Evolutionary conservation across 257 asterid genomes (phyloP).

Genomic region (Solanum peruvianum): DNA sequence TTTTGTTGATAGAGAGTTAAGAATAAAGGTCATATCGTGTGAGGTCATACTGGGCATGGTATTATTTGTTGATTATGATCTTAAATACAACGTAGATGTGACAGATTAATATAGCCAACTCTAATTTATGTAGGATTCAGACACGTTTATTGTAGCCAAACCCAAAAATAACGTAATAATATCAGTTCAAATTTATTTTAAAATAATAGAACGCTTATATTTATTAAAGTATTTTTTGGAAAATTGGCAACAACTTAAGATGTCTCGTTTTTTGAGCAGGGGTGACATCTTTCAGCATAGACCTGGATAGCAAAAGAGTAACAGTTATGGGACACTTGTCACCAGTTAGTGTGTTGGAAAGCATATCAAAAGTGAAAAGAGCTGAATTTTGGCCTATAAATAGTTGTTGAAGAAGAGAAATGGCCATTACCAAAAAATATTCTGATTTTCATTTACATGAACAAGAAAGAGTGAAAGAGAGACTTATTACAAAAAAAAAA

Average conservation of each 20-base stretch:
- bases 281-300: conserved; percentile 75
- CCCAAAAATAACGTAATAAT: no score
- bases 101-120: background rate
- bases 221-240: no score
- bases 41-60: background rate
- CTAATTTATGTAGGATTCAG: background rate
- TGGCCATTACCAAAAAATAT: background rate
- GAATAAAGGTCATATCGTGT: background rate
- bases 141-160: rapidly evolving
- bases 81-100: background rate
- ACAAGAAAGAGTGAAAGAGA: background rate
- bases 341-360: conserved; percentile 47
- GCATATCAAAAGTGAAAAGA: conserved; percentile 66
- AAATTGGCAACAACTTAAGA: no score
- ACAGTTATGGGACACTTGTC: conserved; percentile 72
- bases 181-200: background rate
- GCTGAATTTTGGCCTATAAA: conserved; percentile 61
- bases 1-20: background rate
- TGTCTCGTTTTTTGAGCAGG: conserved; percentile 14
- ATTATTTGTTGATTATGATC: background rate
- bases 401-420: background rate
- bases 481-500: background rate
- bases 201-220: no score
- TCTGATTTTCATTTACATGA: background rate
- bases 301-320: conserved; percentile 68